Conservation (phyloP, 2,329 filamentous ascomycete species). For the Sclerotinia borealis region DNA sequence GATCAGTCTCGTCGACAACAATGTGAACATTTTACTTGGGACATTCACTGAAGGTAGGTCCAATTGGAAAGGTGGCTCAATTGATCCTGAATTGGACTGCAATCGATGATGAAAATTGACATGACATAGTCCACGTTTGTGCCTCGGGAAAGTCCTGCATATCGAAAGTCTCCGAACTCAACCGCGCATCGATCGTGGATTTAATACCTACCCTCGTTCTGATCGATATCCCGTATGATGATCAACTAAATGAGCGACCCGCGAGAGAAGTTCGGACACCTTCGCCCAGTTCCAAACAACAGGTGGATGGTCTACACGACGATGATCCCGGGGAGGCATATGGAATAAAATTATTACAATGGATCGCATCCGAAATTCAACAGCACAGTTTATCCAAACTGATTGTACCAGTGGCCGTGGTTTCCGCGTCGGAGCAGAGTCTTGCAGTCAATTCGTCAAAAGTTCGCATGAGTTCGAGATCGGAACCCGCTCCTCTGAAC, state of each 20-base stretch:
- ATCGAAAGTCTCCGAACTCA: constrained; percentile 45
- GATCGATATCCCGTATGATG: constrained; percentile 44
- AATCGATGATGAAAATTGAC: constrained; percentile 16
- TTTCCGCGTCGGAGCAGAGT: constrained; percentile 32
- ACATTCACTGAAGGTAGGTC: constrained; percentile 44
- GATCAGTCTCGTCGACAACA: constrained; percentile 38
- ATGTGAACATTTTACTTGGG: constrained; percentile 43
- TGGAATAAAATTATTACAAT: constrained; percentile 41
- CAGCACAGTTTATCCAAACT: constrained; percentile 43
- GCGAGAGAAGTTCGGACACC: constrained; percentile 31
- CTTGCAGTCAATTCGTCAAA: constrained; percentile 15
- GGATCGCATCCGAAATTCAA: constrained; percentile 44
- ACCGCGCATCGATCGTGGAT: constrained; percentile 39
- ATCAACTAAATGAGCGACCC: constrained; percentile 30
- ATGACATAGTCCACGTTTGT: constrained; percentile 45
- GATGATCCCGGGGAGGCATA: constrained; percentile 39
- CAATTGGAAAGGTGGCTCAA: constrained; percentile 8
- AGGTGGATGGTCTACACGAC: constrained; percentile 37
- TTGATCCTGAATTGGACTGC: constrained; percentile 7
- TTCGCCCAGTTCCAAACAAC: constrained; percentile 31
- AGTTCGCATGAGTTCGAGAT: constrained; percentile 18
- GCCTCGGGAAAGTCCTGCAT: constrained; percentile 46
- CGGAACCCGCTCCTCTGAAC: constrained; percentile 16
- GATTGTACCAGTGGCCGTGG: constrained; percentile 42
- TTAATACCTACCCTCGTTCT: constrained; percentile 50